Evolutionary conservation across 176 grass and related monocot species (phyloP).

Genomic region (Dactylis glomerata): DNA sequence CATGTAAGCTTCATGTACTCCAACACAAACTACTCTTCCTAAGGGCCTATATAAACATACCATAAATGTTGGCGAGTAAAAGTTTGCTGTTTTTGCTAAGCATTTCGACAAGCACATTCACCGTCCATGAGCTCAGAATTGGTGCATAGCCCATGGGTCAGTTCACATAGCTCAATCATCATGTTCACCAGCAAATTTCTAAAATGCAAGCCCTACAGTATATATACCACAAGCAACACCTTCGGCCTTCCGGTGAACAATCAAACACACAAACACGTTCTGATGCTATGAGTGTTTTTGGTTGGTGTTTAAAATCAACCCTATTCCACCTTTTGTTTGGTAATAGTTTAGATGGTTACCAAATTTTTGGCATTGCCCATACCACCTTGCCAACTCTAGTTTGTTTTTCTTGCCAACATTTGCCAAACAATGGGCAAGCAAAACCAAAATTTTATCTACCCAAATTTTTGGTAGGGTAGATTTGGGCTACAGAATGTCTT

Average conservation of each 20-base stretch:
- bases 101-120: not conserved
- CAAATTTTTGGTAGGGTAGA: not conserved
- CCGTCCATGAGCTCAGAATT: not conserved
- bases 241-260: slow-evolving; percentile 1
- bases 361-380: not conserved
- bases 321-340: not conserved
- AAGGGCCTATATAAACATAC: not conserved
- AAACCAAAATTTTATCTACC: not conserved
- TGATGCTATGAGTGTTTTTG: not conserved
- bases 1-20: not conserved
- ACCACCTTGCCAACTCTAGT: not conserved
- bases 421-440: not conserved
- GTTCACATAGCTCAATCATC: not conserved
- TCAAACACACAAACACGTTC: not conserved
- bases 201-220: not conserved
- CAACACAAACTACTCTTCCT: not conserved
- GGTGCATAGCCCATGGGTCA: not conserved
- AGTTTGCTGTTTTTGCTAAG: not conserved
- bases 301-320: not conserved
- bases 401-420: not conserved
- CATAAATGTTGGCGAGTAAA: not conserved
- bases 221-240: not conserved
- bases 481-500: not conserved
- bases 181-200: not conserved
- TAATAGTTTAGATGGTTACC: not conserved